Percentiles rank a stretch among this genome's conserved stretches.
Evolutionary conservation across 306 rosid species (phyloP).

Genomic region (Pyrus bretschneideri): DNA sequence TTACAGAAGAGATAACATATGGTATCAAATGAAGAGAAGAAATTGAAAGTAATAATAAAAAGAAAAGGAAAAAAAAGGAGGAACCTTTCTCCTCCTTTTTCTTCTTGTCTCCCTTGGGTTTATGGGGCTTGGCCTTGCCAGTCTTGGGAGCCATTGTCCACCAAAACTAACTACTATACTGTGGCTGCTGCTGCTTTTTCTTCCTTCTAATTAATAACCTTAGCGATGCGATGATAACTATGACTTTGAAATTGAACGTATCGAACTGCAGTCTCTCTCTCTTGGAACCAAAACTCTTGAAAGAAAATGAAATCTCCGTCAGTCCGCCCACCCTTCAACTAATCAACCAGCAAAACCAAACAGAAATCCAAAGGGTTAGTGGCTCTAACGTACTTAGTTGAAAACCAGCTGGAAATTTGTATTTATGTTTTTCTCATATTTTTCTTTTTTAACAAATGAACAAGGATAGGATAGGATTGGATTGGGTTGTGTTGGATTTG

Average conservation of each 20-base stretch:
- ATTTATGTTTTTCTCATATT: no score
- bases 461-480: background rate
- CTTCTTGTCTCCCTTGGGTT: slow-evolving; percentile 83
- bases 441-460: no score
- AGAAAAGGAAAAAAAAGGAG: background rate
- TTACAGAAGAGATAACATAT: background rate
- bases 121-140: slow-evolving; percentile 77
- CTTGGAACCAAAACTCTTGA: background rate
- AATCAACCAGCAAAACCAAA: no score
- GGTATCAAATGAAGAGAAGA: background rate
- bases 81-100: slow-evolving; percentile 93
- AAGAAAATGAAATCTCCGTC: no score
- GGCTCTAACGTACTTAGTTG: no score
- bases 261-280: slow-evolving; percentile 13
- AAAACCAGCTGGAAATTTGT: no score
- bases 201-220: no score
- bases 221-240: slow-evolving; percentile 33
- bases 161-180: slow-evolving; percentile 1
- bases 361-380: no score
- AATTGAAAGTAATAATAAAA: background rate
- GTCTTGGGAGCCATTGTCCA: slow-evolving; percentile 83
- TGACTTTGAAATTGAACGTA: slow-evolving; percentile 16
- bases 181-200: no score
- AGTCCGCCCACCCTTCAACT: no score
- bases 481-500: background rate